Evolutionary conservation across 2,329 filamentous ascomycete genomes (phyloP), one percentile per base, ranked within the genome.

Genomic region (Calonectria pseudoreteaudii): DNA sequence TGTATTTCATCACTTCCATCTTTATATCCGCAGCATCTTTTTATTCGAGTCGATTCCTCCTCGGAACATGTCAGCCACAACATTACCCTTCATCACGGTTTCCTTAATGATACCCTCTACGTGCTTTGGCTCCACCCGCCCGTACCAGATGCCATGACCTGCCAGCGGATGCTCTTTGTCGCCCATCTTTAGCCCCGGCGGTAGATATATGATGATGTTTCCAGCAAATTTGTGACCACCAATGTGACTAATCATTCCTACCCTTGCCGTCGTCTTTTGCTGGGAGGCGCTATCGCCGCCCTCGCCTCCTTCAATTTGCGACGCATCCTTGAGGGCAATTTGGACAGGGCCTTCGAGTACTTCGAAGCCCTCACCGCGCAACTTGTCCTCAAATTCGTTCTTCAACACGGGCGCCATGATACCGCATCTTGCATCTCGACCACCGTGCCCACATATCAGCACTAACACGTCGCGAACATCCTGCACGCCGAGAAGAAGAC

Each of bases 191-290:
- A 87, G 73, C 0, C 80, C 81, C 0, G 92, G 93, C 6, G 95
- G 94, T 7, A 97, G 82, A 80, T 97, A 97, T 1, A 97, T 85
- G 62, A 97, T 95, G 44, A 96, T 90, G 82, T 97, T 97, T 1
- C 95, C 95, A 0, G 95, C 95, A 82, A 93, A 96, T 82, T 95
- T 96, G 84, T 97, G 95, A 0, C 95, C 95, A 1, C 94, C 94
- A 68, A 97, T 92, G 80, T 97, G 95, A 74, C 93, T 95, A 70
- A 96, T 94, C 69, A 93, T 80, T 0, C 91, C 94, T 0, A 96
- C 90, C 62, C 92, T 86, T 2, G 92, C 93, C 0, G 88, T 86
- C 9, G 73, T 77, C 76, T 74, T 77, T 20, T 60, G 65, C 34
- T 50, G 31, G 20, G 56, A 62, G 5, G 34, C 36, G 13, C 13